Conservation (phyloP, 139 green algal species). For the Tetraselmis striata region DNA sequence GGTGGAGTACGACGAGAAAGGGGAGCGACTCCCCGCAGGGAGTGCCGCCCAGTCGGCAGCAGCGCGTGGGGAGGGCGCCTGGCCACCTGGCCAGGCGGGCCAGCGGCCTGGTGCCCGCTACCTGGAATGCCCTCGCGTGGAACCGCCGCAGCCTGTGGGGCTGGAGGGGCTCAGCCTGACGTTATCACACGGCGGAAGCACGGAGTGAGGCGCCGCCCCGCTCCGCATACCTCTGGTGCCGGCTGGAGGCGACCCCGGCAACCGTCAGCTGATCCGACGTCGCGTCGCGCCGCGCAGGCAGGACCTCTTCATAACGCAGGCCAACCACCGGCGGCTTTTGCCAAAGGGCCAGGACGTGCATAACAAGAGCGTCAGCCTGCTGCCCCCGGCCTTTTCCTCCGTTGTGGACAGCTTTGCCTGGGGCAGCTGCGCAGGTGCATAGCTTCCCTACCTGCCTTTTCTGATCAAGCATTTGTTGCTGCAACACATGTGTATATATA, state of each 20-base stretch:
- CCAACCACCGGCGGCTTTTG: background rate
- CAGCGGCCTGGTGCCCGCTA: slow-evolving; percentile 6
- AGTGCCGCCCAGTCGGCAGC: no score
- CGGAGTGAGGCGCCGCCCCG: background rate
- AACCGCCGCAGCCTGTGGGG: slow-evolving; percentile 7
- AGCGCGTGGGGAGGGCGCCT: no score
- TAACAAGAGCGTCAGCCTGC: background rate
- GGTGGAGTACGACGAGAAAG: no score
- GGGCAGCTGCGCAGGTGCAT: background rate
- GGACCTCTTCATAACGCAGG: background rate
- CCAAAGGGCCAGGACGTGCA: background rate
- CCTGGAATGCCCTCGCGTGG: background rate
- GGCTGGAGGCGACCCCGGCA: no score
- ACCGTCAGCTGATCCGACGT: no score
- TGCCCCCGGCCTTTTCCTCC: background rate
- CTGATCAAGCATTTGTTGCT: no score
- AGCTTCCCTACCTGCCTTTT: no score
- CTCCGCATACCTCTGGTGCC: background rate
- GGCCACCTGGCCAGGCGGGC: slow-evolving; percentile 4
- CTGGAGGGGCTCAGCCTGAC: background rate
- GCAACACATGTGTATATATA: no score
- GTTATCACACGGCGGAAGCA: background rate
- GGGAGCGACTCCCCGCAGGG: no score
- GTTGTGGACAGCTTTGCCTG: background rate
- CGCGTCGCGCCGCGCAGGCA: background rate